phyloP scores from a whole-genome alignment of 805 yeast genomes.

The Clavispora vitiphila region DNA sequence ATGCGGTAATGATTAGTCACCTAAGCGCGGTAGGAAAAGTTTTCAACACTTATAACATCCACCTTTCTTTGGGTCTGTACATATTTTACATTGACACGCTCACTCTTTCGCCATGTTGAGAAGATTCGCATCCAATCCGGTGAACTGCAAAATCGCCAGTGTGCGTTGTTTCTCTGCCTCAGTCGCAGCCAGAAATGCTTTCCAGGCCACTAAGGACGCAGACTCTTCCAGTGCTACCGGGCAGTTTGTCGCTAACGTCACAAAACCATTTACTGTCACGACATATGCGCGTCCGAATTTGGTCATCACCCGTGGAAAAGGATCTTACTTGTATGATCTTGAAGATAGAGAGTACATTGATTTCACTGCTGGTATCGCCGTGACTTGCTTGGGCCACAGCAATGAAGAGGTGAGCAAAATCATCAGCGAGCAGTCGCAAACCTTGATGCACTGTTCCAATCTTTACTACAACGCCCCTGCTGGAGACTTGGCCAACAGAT shows the following conservation, averaged over 20 bases:
- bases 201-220: conserved; percentile 27
- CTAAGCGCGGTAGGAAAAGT: conserved; percentile 19
- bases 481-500: conserved; percentile 65
- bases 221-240: conserved; percentile 28
- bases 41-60: conserved; percentile 1
- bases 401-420: conserved; percentile 70
- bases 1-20: conserved; percentile 14
- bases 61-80: background rate
- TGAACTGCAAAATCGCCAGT: background rate
- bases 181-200: background rate
- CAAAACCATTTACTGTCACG: conserved; percentile 57
- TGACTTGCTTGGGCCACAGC: conserved; percentile 89
- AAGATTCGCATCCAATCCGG: background rate
- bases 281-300: conserved; percentile 78
- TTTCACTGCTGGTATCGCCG: conserved; percentile 95
- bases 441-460: conserved; percentile 80
- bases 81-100: background rate
- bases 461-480: conserved; percentile 82
- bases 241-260: conserved; percentile 40
- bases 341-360: conserved; percentile 78
- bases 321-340: conserved; percentile 75
- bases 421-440: conserved; percentile 63
- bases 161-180: background rate
- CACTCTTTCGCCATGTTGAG: conserved; percentile 6
- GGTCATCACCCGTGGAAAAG: conserved; percentile 75